Percentiles rank a stretch among this genome's conserved stretches.
These are phyloP conservation scores for Heracleum sosnowskyi DNA, from an alignment of 129 eudicot genomes.

Conservation along the genomic window DNA sequence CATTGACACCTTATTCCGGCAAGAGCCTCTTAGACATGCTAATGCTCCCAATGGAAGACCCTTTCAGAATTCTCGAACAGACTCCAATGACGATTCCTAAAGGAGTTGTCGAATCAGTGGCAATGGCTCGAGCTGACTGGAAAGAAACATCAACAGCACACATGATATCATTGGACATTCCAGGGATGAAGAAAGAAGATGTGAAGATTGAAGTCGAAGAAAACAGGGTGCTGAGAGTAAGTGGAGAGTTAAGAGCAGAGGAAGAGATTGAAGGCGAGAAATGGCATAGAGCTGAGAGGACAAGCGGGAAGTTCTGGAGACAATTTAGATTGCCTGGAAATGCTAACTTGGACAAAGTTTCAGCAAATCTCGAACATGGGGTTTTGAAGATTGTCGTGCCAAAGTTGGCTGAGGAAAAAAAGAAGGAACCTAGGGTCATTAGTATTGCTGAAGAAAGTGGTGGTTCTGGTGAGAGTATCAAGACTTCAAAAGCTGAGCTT, in stretches of 20 bases:
- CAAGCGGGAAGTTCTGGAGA: conserved; percentile 45
- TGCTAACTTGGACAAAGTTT: conserved; percentile 34
- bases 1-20: conserved; percentile 21
- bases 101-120: conserved; percentile 20
- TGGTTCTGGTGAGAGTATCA: conserved; percentile 21
- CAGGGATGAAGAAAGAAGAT: conserved; percentile 36
- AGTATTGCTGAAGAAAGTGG: conserved; percentile 14
- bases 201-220: conserved; percentile 51
- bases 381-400: conserved; percentile 35
- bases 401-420: conserved; percentile 33
- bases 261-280: conserved; percentile 32
- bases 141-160: conserved; percentile 35
- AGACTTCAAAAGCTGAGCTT: conserved; percentile 17
- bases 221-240: conserved; percentile 29
- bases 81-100: conserved; percentile 26
- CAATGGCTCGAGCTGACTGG: conserved; percentile 47
- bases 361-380: conserved; percentile 34
- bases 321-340: conserved; percentile 44
- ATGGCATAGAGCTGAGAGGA: conserved; percentile 52
- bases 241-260: conserved; percentile 35
- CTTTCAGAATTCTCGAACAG: conserved; percentile 42
- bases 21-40: conserved; percentile 26
- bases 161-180: conserved; percentile 33
- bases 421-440: conserved; percentile 24
- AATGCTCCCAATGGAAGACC: conserved; percentile 32